Base-by-base conservation (phyloP, 805 yeast genomes). In the Ogataea henricii region DNA sequence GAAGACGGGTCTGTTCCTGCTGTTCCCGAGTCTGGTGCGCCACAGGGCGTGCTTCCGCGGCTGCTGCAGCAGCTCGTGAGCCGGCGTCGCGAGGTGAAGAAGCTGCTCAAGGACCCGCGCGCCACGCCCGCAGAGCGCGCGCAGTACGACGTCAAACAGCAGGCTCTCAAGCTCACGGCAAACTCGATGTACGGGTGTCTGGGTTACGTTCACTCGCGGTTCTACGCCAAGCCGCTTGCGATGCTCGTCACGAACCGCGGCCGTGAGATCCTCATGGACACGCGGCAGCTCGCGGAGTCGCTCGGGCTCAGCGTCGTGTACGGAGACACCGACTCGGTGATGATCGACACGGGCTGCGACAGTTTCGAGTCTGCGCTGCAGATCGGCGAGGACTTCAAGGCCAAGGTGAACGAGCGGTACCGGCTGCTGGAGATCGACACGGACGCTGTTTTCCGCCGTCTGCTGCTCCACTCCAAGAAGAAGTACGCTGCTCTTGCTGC, bases 181-280 rank as follows among this genome's bases (percentile, higher is more conserved):
- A 94, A 94, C 69, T 94, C 99, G n/a, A 92, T 94, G 97, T 94
- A 94, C 70, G 99, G 99, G 63, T 94, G 98, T 78, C 77, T 94
- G 59, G 99, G 99, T 57, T 91, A 84, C 66, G 87, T 86, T 6
- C 79, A 86, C 59, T 89, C 97, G 18, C 79, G 99, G 60, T 94
- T 94, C 67, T 92, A 91, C 62, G 99, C 99, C 10, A 86, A 88
- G 62, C 97, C 98, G 0, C 74, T 94, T 57, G 99, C 99, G 4
- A 89, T 89, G 91, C 74, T 94, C 60, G 96, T 90, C 48, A 94
- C 99, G 2, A 86, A 83, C 58, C 89, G 91, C 67, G 99, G 99
- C 60, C 81, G 99, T 71, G 98, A 94, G 66, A 89, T 91, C 65
- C 78, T 94, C 60, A 86, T 84, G 85, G 92, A 88, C 59, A 92